phyloP scores from a whole-genome alignment of 73 alveolate species.

The Tetrahymena malaccensis region DNA sequence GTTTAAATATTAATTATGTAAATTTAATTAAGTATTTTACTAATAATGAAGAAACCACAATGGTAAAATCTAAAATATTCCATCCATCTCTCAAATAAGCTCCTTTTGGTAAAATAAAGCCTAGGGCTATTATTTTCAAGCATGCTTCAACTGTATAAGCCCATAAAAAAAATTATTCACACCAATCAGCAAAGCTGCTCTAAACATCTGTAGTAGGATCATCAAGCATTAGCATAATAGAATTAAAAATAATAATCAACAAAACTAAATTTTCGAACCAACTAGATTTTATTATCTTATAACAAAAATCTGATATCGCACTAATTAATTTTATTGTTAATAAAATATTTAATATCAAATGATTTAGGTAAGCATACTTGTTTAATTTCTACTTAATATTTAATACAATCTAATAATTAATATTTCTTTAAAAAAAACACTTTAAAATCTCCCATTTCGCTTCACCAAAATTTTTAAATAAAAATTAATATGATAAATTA shows the following conservation, averaged over 20 bases:
- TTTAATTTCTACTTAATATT: no score
- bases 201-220: slow-evolving; percentile 37
- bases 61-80: slow-evolving; percentile 70
- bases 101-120: slow-evolving; percentile 51
- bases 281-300: neutral
- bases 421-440: no score
- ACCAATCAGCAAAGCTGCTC: slow-evolving; percentile 1
- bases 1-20: neutral
- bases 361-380: no score
- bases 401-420: no score
- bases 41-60: slow-evolving; percentile 52
- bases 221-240: slow-evolving; percentile 46
- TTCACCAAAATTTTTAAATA: no score
- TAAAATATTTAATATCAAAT: no score
- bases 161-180: slow-evolving; percentile 39
- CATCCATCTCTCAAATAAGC: slow-evolving; percentile 77
- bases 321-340: neutral
- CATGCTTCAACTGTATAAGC: slow-evolving; percentile 38
- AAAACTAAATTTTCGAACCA: slow-evolving; percentile 41
- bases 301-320: neutral
- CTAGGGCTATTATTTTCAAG: slow-evolving; percentile 51
- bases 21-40: neutral
- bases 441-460: no score
- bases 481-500: no score
- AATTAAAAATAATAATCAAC: slow-evolving; percentile 47